A percentile compares a stretch with the other conserved stretches of the same genome.
Conservation (phyloP, 805 yeast species). For the Candida multigemmis region DNA sequence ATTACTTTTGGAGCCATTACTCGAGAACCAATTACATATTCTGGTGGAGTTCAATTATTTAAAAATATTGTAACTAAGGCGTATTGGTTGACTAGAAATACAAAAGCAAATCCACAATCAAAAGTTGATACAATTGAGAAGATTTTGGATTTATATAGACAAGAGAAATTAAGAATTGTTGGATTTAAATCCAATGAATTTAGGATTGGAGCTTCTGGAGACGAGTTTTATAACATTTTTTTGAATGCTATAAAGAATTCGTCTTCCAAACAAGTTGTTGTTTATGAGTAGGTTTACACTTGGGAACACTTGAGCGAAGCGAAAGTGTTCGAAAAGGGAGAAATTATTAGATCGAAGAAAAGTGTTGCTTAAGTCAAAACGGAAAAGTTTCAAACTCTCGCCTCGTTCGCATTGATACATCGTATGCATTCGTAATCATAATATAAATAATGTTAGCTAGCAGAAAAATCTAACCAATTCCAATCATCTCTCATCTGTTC, state of each 20-base stretch:
- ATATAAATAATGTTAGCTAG: too few relatives aligned
- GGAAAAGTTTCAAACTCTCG: too few relatives aligned
- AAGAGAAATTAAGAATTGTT: constrained; percentile 45
- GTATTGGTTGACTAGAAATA: constrained; percentile 23
- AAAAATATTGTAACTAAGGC: constrained; percentile 19
- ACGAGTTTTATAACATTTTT: constrained; percentile 33
- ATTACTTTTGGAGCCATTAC: constrained; percentile 18
- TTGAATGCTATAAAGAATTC: constrained; percentile 34
- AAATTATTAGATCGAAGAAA: background rate
- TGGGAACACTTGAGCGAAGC: background rate
- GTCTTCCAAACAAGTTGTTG: constrained; percentile 29
- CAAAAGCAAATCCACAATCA: constrained; percentile 39
- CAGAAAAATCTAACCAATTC: constrained; percentile 33
- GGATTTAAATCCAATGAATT: constrained; percentile 31
- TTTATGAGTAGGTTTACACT: constrained; percentile 3
- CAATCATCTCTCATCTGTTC: constrained; percentile 14
- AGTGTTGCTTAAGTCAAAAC: background rate
- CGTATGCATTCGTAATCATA: too few relatives aligned
- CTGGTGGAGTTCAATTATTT: constrained; percentile 16
- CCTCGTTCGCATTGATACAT: too few relatives aligned
- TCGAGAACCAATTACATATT: constrained; percentile 9
- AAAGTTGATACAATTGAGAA: constrained; percentile 48
- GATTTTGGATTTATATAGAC: constrained; percentile 48
- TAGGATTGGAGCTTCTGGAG: constrained; percentile 27
- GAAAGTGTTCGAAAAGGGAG: background rate